Percentiles rank a stretch among this genome's conserved stretches.
These are phyloP conservation scores for Talaromyces stipitatus DNA, from an alignment of 495 filamentous ascomycete species.

Conservation along the genomic window DNA sequence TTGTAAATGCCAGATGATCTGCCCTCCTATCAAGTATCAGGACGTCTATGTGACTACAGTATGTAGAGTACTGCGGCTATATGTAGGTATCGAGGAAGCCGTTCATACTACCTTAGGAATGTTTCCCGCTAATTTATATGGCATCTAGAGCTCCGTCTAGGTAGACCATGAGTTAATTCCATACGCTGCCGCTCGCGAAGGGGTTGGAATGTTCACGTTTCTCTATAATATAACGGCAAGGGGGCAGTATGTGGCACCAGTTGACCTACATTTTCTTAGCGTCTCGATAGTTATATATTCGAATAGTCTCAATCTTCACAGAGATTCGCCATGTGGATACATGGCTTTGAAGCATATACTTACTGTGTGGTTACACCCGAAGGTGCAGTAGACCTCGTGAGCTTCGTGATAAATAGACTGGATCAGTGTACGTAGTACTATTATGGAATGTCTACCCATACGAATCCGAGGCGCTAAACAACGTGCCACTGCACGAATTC, in stretches of 20 bases:
- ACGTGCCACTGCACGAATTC: background rate
- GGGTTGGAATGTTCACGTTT: background rate
- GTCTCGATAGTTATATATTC: background rate
- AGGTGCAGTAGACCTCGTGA: background rate
- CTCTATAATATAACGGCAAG: background rate
- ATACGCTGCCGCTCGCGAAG: background rate
- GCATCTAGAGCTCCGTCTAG: background rate
- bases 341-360: background rate
- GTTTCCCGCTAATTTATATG: background rate
- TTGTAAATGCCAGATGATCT: background rate
- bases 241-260: background rate
- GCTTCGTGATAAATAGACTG: background rate
- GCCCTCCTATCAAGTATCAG: background rate
- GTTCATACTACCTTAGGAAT: background rate
- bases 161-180: background rate
- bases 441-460: background rate
- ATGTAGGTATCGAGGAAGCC: background rate
- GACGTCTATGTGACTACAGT: background rate
- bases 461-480: background rate
- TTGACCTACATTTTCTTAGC: background rate
- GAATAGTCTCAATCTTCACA: background rate
- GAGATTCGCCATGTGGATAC: background rate
- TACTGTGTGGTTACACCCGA: background rate
- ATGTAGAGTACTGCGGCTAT: background rate
- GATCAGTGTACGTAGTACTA: background rate